Percentiles rank a stretch among this genome's conserved stretches.
phyloP scores from a whole-genome alignment of 2,329 filamentous ascomycete genomes.

The Aspergillus viridinutans region DNA sequence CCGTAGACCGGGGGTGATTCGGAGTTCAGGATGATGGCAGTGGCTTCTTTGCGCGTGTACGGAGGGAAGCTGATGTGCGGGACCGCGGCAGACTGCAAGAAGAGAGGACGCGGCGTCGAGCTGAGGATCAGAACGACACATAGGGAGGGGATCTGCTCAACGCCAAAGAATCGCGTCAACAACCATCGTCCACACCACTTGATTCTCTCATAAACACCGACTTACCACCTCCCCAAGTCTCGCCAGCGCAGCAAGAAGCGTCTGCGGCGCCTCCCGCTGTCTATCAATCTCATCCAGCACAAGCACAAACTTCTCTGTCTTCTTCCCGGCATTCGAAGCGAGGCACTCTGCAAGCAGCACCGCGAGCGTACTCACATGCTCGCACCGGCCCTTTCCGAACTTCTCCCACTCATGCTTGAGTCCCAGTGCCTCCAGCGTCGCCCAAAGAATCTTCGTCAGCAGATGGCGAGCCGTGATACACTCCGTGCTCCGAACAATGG shows the following conservation, averaged over 20 bases:
- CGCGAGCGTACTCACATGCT: constrained; percentile 71
- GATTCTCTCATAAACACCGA: constrained; percentile 6
- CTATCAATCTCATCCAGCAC: constrained; percentile 85
- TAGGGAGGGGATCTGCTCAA: constrained; percentile 67
- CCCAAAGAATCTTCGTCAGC: constrained; percentile 43
- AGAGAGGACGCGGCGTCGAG: constrained; percentile 59
- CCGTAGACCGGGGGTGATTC: constrained; percentile 39
- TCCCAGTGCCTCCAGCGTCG: constrained; percentile 33
- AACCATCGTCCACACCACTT: neutral
- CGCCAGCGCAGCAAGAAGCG: constrained; percentile 74
- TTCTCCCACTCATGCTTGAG: constrained; percentile 41
- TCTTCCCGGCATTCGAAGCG: constrained; percentile 23
- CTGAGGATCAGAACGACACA: constrained; percentile 74
- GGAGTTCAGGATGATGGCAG: constrained; percentile 66
- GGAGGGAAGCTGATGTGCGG: constrained; percentile 78
- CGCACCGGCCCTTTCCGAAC: constrained; percentile 60
- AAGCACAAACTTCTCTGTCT: constrained; percentile 63
- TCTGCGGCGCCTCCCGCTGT: constrained; percentile 74
- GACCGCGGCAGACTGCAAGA: constrained; percentile 65
- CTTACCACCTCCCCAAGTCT: constrained; percentile 75
- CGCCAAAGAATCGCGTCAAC: constrained; percentile 6
- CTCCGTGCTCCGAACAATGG: constrained; percentile 41
- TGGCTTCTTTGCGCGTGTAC: constrained; percentile 75
- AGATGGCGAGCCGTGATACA: constrained; percentile 46
- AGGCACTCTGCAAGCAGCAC: constrained; percentile 60